Base-by-base conservation (phyloP, 129 eudicot species). In the Glebionis coronaria region DNA sequence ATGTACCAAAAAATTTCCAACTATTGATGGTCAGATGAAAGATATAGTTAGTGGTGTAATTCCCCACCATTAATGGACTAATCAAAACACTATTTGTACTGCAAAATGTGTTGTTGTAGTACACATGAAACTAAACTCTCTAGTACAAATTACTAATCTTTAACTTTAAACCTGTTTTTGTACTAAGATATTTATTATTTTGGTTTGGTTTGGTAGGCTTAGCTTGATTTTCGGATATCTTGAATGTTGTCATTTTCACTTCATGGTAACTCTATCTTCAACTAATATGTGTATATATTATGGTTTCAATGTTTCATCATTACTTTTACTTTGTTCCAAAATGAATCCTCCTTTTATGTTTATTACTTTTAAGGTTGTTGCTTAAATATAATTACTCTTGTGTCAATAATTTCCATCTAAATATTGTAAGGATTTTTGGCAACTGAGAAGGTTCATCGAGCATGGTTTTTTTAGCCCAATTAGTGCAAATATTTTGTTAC, bases 51-150 rank as follows among this genome's bases (percentile, higher is more conserved):
- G 63, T 72, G 76, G 70, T 51, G 42, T 19, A 25, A 67, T 75
- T 67, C 65, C 65, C 8, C 9, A 59, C 79, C 79, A 58, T 75
- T 67, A 60, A 75, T 67, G 74, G 73, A 12, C 12, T 75, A 75
- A 75, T 75, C 57, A 60, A 67, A 49, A 46, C 38, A 50, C 40
- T 68, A 20, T 61, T 70, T 68, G 79, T 75, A 75, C 79, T 75
- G 74, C 79, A 75, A 75, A 73, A 9, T 9, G 55, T 75, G 79
- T 75, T 59, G 73, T 67, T 75, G 79, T 75, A 67, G 73, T 67
- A 67, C 74, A 67, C 49, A 50, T 25, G 56, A 68, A 58, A 50
- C 18, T 18, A 67, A 14, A 25, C 42, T 45, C 42, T 56, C 50
- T 62, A 23, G 69, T 67, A 68, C 70, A 75, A 38, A n/a, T 12